Base-by-base conservation (phyloP, 306 rosid genomes). In the Cercis canadensis region DNA sequence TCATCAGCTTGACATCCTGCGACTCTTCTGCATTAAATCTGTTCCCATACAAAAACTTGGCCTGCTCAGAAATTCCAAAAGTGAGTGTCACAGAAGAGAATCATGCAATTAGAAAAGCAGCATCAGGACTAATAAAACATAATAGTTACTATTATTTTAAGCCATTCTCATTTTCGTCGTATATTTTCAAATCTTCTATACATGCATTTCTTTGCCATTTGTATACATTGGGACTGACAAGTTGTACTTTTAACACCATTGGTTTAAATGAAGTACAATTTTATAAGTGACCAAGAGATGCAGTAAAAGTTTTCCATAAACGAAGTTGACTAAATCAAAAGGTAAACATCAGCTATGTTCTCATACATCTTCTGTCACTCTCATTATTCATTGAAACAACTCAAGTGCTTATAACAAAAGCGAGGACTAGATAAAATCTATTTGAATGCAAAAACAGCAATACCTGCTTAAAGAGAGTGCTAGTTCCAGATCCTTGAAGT, bases 391-490 rank as follows among this genome's bases (percentile, higher is more conserved):
- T 74, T 57, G 39, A 65, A 63, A 74, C 58, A 68, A 56, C 21
- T 32, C 46, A 62, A 15, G 47, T 64, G 39, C 17, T 80, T 69
- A 57, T 53, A 21, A 6, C 66, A 41, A 21, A 70, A 47, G 21
- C 14, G 34, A 41, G 49, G 57, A 15, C 55, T 40, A 32, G 40
- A 33, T 24, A 60, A 29, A 34, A 47, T 7, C 10, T 31, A 2
- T 50, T 16, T 16, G 65, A 59, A 46, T 62, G 47, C 32, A 56
- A 67, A 19, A 69, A 75, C 56, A 41, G 34, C 21, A 66, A 54
- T 75, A 91, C 97, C 97, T 95, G 99, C 86, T 95, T 95, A 80
- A 95, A 91, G 72, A 95, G 83, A 3, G 97, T 95, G 85, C 99
- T 95, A 74, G 99, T 91, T 79, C 99, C 99, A 65, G 97, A 86